A percentile compares a stretch with the other conserved stretches of the same genome.
These are phyloP conservation scores for Eucalyptus sideroxylon DNA, from an alignment of 345 rosid species.

Conservation along the genomic window DNA sequence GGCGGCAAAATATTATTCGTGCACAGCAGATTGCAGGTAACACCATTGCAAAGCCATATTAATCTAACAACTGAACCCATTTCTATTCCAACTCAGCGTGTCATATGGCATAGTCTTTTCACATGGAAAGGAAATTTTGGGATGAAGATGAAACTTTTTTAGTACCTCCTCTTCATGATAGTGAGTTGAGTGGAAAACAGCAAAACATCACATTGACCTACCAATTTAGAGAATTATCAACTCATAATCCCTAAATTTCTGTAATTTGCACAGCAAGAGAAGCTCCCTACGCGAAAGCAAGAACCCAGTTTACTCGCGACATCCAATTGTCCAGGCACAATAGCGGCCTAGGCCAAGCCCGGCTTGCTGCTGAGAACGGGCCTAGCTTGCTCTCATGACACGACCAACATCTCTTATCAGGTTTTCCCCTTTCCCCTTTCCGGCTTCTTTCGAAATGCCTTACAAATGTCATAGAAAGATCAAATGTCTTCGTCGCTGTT, in stretches of 20 bases:
- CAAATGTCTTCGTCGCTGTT: not conserved
- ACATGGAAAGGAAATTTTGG: not conserved
- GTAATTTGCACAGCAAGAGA: slow-evolving; percentile 56
- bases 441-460: not conserved
- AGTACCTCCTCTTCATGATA: not conserved
- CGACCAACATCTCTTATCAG: not conserved
- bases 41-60: not conserved
- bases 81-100: not conserved
- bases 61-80: not conserved
- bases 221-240: not conserved
- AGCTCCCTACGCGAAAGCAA: slow-evolving; percentile 91
- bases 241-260: not conserved
- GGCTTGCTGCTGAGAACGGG: slow-evolving; percentile 60
- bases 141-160: not conserved
- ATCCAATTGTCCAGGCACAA: slow-evolving; percentile 75
- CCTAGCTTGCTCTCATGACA: slow-evolving; percentile 20
- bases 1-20: slow-evolving; percentile 85
- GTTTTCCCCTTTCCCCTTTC: not conserved
- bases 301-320: slow-evolving; percentile 70
- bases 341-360: slow-evolving; percentile 39
- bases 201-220: not conserved
- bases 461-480: not conserved
- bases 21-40: slow-evolving; percentile 82
- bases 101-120: not conserved
- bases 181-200: not conserved